phyloP scores from a whole-genome alignment of 192 early-diverging fungal genomes.

The Coemansia sp. region DNA sequence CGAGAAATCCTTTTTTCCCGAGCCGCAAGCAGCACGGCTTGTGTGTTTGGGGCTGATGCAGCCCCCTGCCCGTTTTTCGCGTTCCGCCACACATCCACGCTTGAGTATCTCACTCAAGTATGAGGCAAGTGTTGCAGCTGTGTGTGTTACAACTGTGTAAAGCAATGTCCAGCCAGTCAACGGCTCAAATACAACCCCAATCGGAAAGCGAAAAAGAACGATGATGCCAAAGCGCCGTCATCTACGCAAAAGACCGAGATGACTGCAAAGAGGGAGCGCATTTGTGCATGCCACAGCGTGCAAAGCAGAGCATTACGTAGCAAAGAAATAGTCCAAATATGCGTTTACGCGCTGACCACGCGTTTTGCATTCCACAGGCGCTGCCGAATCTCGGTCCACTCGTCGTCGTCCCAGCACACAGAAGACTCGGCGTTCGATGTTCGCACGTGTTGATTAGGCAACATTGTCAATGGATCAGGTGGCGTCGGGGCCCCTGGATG shows the following conservation, averaged over 20 bases:
- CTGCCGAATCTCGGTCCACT: slow-evolving; percentile 15
- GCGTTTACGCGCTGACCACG: neutral
- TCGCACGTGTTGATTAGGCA: neutral
- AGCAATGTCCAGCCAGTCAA: neutral
- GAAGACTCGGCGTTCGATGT: neutral
- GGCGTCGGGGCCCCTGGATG: neutral
- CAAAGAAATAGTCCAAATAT: too few relatives aligned
- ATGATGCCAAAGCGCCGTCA: neutral
- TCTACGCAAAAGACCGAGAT: neutral
- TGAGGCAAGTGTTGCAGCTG: too few relatives aligned
- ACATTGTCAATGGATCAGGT: neutral
- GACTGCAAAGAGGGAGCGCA: neutral
- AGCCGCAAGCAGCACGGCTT: slow-evolving; percentile 3
- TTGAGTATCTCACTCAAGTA: neutral
- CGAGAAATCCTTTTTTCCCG: slow-evolving; percentile 1
- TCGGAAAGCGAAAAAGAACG: neutral
- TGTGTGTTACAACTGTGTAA: too few relatives aligned
- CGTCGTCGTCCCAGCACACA: neutral
- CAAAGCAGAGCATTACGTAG: neutral
- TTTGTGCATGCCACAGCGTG: neutral
- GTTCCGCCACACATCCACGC: neutral
- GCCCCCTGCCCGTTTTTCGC: slow-evolving; percentile 4
- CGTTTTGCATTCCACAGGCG: slow-evolving; percentile 21
- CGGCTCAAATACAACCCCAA: neutral
- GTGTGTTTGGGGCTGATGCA: neutral